Evolutionary conservation across 305 asterid genomes (phyloP).

Genomic region (Petunia hybrid): DNA sequence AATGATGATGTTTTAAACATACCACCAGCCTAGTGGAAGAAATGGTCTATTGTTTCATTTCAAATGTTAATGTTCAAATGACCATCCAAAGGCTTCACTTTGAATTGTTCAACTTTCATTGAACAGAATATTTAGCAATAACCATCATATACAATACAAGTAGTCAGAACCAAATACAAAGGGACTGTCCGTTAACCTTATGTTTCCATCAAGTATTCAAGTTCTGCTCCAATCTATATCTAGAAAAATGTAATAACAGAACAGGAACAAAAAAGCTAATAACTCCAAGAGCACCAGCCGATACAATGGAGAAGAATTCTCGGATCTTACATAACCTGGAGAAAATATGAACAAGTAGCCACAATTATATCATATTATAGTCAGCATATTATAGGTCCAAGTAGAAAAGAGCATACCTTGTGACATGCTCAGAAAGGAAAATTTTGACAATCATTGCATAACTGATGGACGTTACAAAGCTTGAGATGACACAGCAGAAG

Average conservation of each 20-base stretch:
- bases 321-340: conserved; percentile 41
- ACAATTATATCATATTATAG: neutral
- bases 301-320: conserved; percentile 37
- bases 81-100: neutral
- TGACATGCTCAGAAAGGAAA: conserved; percentile 34
- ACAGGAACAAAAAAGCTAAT: conserved; percentile 49
- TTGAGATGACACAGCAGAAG: conserved; percentile 48
- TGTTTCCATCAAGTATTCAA: neutral
- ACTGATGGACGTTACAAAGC: conserved; percentile 39
- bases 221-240: conserved; percentile 37
- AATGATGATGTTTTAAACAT: neutral
- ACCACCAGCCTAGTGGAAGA: too few species aligned
- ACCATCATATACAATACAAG: neutral
- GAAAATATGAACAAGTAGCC: conserved; percentile 12
- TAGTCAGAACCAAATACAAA: conserved; percentile 2
- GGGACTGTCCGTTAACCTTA: neutral
- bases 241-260: conserved; percentile 41
- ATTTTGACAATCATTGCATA: conserved; percentile 37
- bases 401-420: conserved; percentile 37
- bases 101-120: neutral
- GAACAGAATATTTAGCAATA: neutral
- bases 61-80: neutral
- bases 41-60: too few species aligned
- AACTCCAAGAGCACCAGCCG: conserved; percentile 45
- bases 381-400: neutral